Base-by-base conservation (phyloP, 2,329 filamentous ascomycete species). In the Aspergillus udagawae region DNA sequence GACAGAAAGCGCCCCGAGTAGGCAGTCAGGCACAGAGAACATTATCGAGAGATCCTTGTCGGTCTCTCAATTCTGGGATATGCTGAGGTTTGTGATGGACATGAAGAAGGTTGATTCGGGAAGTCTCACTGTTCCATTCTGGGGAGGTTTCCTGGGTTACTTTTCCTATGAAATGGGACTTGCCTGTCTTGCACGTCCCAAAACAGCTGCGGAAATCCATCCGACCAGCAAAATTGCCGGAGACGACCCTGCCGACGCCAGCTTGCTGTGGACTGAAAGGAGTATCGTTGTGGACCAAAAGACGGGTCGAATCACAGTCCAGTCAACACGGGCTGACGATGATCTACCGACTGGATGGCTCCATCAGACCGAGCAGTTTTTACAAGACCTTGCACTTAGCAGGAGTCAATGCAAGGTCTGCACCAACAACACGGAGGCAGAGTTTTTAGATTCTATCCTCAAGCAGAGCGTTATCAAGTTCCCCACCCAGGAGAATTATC, bases 151-250 rank as follows among this genome's bases (percentile, higher is more conserved):
- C 58, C 85, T 96, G 75, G 92, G 92, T 0, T 95, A 88, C 66
- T 82, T 91, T 52, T 91, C 90, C 0, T 96, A 96, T 59, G 92
- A 96, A 71, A 85, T 92, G 69, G 90, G 91, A 0, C 77, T 95
- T 1, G 78, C 72, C 6, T 68, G 72, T 51, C 62, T 85, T 81
- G 20, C 86, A 86, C 73, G 71, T 50, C 65, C 70, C 2, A 68
- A 69, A 61, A 65, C 61, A 55, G 55, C 47, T 50, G 58, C 44
- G 29, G 49, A 35, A 17, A 49, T 45, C 7, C 42, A 48, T 25
- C 35, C 9, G 25, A 20, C 9, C n/a, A 45, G 23, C 21, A 45
- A 35, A 9, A 28, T 28, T 28, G 47, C 54, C 12, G 28, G 47
- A 21, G 62, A 81, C 55, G 65, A 73, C 41, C 77, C 83, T 10